Percentiles rank a stretch among this genome's conserved stretches.
Evolutionary conservation across 371 early-diverging fungal genomes (phyloP).

Genomic region (Mucor velutinosus): DNA sequence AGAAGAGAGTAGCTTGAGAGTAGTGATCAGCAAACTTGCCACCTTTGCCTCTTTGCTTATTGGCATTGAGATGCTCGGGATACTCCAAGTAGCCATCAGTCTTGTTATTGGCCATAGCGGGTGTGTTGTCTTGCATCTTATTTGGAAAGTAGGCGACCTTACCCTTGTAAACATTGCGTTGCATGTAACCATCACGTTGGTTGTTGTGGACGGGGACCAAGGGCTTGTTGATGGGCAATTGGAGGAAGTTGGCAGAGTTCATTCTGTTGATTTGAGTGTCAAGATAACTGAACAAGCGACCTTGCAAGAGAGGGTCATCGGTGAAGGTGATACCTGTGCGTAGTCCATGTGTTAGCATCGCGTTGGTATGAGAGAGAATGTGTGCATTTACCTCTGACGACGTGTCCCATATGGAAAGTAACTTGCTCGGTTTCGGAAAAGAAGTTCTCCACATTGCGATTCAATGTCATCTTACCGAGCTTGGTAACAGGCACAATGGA

Average conservation of each 20-base stretch:
- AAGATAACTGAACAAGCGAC: constrained; percentile 52
- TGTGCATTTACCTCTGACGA: constrained; percentile 38
- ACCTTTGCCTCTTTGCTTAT: constrained; percentile 24
- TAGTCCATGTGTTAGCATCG: not conserved
- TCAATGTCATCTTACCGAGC: constrained; percentile 53
- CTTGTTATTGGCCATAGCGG: constrained; percentile 13
- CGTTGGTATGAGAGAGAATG: not conserved
- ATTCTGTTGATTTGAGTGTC: constrained; percentile 59
- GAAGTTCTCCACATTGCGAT: constrained; percentile 58
- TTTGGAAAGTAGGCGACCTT: constrained; percentile 23
- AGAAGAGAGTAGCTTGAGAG: constrained; percentile 47
- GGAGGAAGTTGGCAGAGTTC: constrained; percentile 48
- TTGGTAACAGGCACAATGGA: constrained; percentile 43
- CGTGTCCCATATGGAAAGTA: constrained; percentile 41
- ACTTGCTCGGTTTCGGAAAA: constrained; percentile 62
- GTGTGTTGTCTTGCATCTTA: constrained; percentile 18
- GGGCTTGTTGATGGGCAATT: constrained; percentile 59
- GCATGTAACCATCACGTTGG: constrained; percentile 57
- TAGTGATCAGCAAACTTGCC: constrained; percentile 42
- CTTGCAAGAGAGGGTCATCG: constrained; percentile 59
- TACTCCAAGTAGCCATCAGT: constrained; percentile 24
- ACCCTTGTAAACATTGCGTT: constrained; percentile 18
- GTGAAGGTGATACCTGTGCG: constrained; percentile 38
- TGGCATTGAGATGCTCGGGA: constrained; percentile 14
- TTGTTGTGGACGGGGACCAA: constrained; percentile 46